Evolutionary conservation across 2,329 filamentous ascomycete genomes (phyloP).

Genomic region (Paecilomyces fulvus): DNA sequence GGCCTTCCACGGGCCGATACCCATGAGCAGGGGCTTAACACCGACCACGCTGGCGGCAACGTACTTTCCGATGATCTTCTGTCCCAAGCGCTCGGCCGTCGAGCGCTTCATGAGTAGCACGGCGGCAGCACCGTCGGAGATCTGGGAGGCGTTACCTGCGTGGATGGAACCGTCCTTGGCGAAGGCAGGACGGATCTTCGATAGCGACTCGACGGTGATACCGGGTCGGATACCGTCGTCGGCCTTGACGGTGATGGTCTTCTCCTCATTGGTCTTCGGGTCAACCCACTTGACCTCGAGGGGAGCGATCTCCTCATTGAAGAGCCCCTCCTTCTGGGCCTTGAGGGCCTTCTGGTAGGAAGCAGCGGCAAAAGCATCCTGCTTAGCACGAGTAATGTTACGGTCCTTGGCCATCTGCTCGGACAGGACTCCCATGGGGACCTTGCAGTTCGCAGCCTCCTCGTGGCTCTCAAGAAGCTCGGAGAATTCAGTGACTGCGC

Average conservation of each 20-base stretch:
- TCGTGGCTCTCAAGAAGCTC: constrained; percentile 73
- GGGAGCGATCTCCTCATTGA: constrained; percentile 83
- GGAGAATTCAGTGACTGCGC: constrained; percentile 85
- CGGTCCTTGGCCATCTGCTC: constrained; percentile 91
- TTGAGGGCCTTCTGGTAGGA: constrained; percentile 85
- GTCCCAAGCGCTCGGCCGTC: constrained; percentile 78
- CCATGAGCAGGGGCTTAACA: constrained; percentile 90
- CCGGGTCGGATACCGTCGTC: constrained; percentile 83
- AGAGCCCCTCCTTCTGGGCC: constrained; percentile 82
- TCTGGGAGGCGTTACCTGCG: constrained; percentile 91
- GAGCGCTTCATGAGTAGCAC: constrained; percentile 93
- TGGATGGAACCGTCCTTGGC: constrained; percentile 89
- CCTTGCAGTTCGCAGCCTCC: constrained; percentile 90
- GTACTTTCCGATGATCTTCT: constrained; percentile 86
- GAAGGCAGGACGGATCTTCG: constrained; percentile 85
- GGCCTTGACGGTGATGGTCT: constrained; percentile 69
- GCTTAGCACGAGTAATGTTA: constrained; percentile 59
- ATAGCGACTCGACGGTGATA: constrained; percentile 79
- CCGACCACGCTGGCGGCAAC: constrained; percentile 78
- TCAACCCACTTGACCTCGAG: constrained; percentile 81
- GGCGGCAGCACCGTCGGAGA: constrained; percentile 90
- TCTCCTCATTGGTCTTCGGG: constrained; percentile 79
- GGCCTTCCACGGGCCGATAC: constrained; percentile 87
- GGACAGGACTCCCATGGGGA: constrained; percentile 88
- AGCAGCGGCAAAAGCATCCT: constrained; percentile 88